Evolutionary conservation across 2,329 filamentous ascomycete species (phyloP).

Genomic region (Polytolypa hystricis): DNA sequence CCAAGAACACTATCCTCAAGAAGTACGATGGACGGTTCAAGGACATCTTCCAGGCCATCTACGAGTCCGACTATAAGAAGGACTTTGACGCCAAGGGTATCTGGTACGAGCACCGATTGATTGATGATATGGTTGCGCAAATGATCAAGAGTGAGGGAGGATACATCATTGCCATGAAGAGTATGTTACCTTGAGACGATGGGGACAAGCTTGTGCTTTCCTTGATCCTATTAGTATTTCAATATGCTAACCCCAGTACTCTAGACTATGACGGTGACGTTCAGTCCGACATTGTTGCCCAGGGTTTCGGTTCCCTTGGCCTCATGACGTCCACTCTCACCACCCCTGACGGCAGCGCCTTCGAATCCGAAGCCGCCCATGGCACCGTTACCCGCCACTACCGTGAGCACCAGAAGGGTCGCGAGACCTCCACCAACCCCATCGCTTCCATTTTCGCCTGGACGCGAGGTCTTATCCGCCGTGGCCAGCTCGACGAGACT

Average conservation of each 20-base stretch:
- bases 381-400: conserved; percentile 97
- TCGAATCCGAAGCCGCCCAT: conserved; percentile 95
- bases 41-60: conserved; percentile 98
- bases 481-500: conserved; percentile 85
- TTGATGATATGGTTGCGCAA: conserved; percentile 99
- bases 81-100: conserved; percentile 85
- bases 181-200: conserved; percentile 42
- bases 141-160: conserved; percentile 99
- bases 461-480: conserved; percentile 88
- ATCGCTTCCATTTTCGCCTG: conserved; percentile 99
- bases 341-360: conserved; percentile 92
- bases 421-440: conserved; percentile 94
- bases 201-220: background rate
- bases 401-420: conserved; percentile 97
- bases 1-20: conserved; percentile 99
- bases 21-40: conserved; percentile 98
- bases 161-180: conserved; percentile 97
- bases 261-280: conserved; percentile 97
- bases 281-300: conserved; percentile 94
- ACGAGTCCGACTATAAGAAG: conserved; percentile 74
- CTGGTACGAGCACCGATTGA: conserved; percentile 98
- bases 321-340: conserved; percentile 98
- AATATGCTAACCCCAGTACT: conserved; percentile 14
- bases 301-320: conserved; percentile 94
- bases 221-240: background rate